Percentiles rank a stretch among this genome's conserved stretches.
These are phyloP conservation scores for Candida koratica DNA, from an alignment of 805 yeast genomes.

Conservation along the genomic window DNA sequence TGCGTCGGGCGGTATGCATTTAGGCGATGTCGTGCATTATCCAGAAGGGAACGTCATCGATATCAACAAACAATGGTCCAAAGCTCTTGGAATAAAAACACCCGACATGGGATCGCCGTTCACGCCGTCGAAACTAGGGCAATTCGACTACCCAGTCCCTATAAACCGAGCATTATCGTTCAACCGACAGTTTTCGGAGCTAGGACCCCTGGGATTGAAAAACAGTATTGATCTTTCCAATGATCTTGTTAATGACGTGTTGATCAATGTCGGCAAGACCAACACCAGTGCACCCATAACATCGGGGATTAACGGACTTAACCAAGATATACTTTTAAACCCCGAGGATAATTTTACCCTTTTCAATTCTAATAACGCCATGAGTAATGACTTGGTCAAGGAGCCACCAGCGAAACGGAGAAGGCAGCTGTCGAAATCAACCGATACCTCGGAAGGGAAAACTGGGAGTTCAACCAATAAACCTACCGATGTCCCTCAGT, in stretches of 20 bases:
- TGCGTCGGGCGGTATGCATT: neutral
- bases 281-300: neutral
- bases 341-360: slow-evolving; percentile 5
- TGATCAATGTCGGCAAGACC: slow-evolving; percentile 3
- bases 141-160: slow-evolving; percentile 16
- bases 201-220: slow-evolving; percentile 1
- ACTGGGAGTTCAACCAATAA: slow-evolving; percentile 5
- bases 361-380: slow-evolving; percentile 1
- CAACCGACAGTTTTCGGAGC: slow-evolving; percentile 11
- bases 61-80: slow-evolving; percentile 15
- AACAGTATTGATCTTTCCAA: slow-evolving; percentile 2
- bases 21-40: slow-evolving; percentile 1
- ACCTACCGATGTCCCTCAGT: slow-evolving; percentile 20
- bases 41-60: slow-evolving; percentile 9
- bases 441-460: slow-evolving; percentile 10
- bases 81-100: slow-evolving; percentile 15
- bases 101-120: slow-evolving; percentile 15
- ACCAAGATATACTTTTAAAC: slow-evolving; percentile 1
- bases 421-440: slow-evolving; percentile 11
- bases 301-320: neutral
- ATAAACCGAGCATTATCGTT: slow-evolving; percentile 15
- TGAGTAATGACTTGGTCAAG: slow-evolving; percentile 4
- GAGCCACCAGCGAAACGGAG: slow-evolving; percentile 2
- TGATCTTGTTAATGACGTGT: slow-evolving; percentile 4
- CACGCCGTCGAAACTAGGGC: slow-evolving; percentile 10